Evolutionary conservation across 176 grass and related monocot genomes (phyloP).

Genomic region (Zoysia pacifica): DNA sequence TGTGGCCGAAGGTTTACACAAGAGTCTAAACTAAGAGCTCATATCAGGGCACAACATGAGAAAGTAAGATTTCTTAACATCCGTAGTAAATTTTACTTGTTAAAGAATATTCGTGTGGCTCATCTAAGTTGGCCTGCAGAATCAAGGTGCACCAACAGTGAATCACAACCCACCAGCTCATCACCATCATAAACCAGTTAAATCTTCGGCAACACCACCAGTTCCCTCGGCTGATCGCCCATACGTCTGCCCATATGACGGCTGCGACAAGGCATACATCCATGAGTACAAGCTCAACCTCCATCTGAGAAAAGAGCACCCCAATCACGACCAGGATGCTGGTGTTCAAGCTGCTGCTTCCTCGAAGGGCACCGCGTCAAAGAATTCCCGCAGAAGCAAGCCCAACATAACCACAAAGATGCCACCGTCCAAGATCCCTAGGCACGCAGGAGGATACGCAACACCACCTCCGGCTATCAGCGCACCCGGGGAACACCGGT

Average conservation of each 20-base stretch:
- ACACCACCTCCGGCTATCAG: conserved; percentile 2
- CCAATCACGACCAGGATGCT: conserved; percentile 58
- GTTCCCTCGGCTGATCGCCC: conserved; percentile 71
- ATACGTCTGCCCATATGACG: conserved; percentile 81
- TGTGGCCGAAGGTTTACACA: conserved; percentile 89
- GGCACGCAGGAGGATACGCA: conserved; percentile 30
- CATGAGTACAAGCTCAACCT: conserved; percentile 98
- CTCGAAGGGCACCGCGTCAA: conserved; percentile 31
- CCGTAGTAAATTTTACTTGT: neutral
- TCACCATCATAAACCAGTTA: conserved; percentile 48
- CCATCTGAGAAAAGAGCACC: conserved; percentile 90
- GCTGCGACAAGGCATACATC: conserved; percentile 91
- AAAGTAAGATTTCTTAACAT: conserved; percentile 53
- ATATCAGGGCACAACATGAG: conserved; percentile 81
- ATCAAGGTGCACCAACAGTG: conserved; percentile 28
- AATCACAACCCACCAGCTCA: conserved; percentile 48
- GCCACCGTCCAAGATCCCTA: conserved; percentile 47
- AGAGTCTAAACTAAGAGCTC: conserved; percentile 88
- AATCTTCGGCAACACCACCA: conserved; percentile 43
- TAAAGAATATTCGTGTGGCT: neutral
- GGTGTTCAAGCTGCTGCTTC: conserved; percentile 41
- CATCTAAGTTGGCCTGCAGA: conserved; percentile 42
- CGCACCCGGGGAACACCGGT: conserved; percentile 43
- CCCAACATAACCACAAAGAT: conserved; percentile 27
- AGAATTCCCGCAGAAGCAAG: conserved; percentile 57